phyloP scores from a whole-genome alignment of 495 filamentous ascomycete species.

The Cercophora samala region DNA sequence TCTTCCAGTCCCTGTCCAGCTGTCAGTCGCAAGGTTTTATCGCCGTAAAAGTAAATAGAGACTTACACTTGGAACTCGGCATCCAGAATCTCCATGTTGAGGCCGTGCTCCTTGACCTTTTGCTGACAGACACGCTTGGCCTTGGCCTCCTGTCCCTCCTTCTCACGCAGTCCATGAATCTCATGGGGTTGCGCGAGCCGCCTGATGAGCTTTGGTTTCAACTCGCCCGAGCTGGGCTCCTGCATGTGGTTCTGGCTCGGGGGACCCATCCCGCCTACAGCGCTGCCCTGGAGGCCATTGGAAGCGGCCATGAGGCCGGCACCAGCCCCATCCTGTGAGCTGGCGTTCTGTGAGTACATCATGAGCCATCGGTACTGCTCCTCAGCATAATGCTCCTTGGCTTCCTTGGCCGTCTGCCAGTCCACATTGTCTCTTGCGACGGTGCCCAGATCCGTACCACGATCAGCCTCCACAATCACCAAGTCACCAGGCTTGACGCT shows the following conservation, averaged over 20 bases:
- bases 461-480: slow-evolving; percentile 95
- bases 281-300: slow-evolving; percentile 60
- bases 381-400: slow-evolving; percentile 83
- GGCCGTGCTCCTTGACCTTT: slow-evolving; percentile 88
- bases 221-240: slow-evolving; percentile 67
- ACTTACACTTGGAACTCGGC: slow-evolving; percentile 98
- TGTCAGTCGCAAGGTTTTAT: slow-evolving; percentile 16
- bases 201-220: slow-evolving; percentile 95
- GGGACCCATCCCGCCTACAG: slow-evolving; percentile 71
- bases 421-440: slow-evolving; percentile 80
- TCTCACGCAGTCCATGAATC: slow-evolving; percentile 79
- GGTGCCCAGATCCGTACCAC: slow-evolving; percentile 93
- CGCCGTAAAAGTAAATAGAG: slow-evolving; percentile 4
- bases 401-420: slow-evolving; percentile 76
- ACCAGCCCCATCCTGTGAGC: slow-evolving; percentile 53
- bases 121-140: slow-evolving; percentile 94
- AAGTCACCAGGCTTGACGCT: slow-evolving; percentile 86
- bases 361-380: slow-evolving; percentile 96
- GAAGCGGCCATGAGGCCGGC: slow-evolving; percentile 55
- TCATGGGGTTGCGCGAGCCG: slow-evolving; percentile 88
- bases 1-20: slow-evolving; percentile 86
- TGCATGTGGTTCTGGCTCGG: slow-evolving; percentile 69
- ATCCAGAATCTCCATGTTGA: slow-evolving; percentile 98
- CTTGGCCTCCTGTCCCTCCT: slow-evolving; percentile 96
- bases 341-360: slow-evolving; percentile 85